Evolutionary conservation across 2,329 filamentous ascomycete species (phyloP).

Genomic region (Fusarium sp.): DNA sequence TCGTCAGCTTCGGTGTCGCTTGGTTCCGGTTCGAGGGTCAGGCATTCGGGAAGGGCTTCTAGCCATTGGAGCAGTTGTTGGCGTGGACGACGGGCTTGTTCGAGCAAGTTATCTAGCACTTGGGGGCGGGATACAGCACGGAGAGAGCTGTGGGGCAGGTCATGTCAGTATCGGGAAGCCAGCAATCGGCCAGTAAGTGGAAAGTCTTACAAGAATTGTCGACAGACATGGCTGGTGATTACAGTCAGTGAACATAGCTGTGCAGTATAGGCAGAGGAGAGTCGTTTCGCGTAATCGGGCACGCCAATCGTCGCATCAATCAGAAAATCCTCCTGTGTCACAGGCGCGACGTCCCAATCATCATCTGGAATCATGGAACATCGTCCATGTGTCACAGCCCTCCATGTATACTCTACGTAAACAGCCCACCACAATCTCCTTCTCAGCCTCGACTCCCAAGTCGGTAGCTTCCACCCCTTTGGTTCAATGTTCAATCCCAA

Average conservation of each 20-base stretch:
- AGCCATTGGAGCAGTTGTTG: conserved; percentile 12
- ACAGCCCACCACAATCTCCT: conserved; percentile 9
- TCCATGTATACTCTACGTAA: conserved; percentile 11
- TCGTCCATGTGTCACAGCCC: background rate
- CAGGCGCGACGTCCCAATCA: background rate
- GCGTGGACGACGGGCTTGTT: background rate
- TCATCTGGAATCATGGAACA: background rate
- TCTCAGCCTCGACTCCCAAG: background rate
- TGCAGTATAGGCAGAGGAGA: background rate
- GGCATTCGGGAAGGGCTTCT: background rate
- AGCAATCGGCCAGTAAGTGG: rapidly evolving
- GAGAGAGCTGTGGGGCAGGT: background rate
- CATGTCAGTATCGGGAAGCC: background rate
- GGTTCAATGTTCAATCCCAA: background rate
- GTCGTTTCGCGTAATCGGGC: background rate
- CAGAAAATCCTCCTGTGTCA: background rate
- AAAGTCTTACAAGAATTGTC: conserved; percentile 10
- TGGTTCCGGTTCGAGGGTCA: rapidly evolving
- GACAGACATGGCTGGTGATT: background rate
- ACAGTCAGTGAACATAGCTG: background rate
- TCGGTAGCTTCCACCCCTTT: background rate
- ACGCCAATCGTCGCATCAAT: background rate
- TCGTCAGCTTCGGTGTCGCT: background rate
- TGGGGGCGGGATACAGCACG: conserved; percentile 1
- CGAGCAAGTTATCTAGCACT: background rate